Conservation (phyloP, 1,284 basidiomycete species). For the Apiotrichum laibachii region DNA sequence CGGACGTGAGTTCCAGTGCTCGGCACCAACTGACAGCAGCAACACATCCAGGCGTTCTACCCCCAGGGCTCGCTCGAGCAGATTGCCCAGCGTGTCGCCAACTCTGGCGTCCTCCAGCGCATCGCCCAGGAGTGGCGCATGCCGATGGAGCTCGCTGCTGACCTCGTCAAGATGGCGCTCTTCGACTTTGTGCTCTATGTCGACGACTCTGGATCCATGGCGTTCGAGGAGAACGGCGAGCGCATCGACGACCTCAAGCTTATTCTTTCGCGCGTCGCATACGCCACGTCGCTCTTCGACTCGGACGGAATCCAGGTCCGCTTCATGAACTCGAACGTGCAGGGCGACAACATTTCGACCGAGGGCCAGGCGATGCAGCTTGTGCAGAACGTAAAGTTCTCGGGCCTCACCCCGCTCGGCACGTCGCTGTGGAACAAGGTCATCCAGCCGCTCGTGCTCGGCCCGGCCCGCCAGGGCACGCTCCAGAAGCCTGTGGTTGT, state of each 20-base stretch:
- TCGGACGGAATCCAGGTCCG: constrained; percentile 53
- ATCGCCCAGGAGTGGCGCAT: constrained; percentile 53
- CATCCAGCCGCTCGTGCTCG: constrained; percentile 52
- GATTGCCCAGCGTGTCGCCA: constrained; percentile 51
- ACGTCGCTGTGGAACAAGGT: constrained; percentile 53
- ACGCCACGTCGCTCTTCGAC: constrained; percentile 53
- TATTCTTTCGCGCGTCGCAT: constrained; percentile 52
- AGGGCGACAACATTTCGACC: constrained; percentile 52
- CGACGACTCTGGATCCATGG: constrained; percentile 53
- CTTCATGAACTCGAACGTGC: constrained; percentile 53
- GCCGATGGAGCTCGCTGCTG: constrained; percentile 32
- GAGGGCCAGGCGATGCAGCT: constrained; percentile 51
- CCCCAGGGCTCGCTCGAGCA: constrained; percentile 50
- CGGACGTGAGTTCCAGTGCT: constrained; percentile 41
- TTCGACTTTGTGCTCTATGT: constrained; percentile 51
- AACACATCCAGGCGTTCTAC: constrained; percentile 54
- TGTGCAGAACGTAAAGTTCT: constrained; percentile 52
- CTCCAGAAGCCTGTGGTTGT: constrained; percentile 54
- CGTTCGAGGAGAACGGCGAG: constrained; percentile 50
- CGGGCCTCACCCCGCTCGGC: constrained; percentile 52
- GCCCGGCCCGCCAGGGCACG: constrained; percentile 44
- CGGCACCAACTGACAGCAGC: constrained; percentile 27
- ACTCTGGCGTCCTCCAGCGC: constrained; percentile 48
- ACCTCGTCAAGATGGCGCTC: constrained; percentile 46
- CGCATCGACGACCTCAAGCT: constrained; percentile 54